Evolutionary conservation across 1,284 basidiomycete genomes (phyloP).

Genomic region (Apiotrichum sp.): DNA sequence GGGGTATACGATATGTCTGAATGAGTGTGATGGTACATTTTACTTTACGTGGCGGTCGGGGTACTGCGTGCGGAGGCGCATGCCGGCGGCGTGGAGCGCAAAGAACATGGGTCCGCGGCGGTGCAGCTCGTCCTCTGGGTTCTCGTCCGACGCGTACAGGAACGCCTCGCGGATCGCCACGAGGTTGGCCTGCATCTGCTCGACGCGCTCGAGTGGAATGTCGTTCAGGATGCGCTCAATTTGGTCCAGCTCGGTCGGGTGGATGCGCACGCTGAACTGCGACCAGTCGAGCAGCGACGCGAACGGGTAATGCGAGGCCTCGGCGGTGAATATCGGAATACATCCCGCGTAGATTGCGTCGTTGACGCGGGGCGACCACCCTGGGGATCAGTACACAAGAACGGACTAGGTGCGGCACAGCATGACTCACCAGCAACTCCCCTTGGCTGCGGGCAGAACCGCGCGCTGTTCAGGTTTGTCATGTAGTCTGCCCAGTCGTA

Average conservation of each 20-base stretch:
- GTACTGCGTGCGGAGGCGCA: conserved; percentile 44
- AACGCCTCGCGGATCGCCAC: conserved; percentile 49
- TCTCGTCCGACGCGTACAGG: conserved; percentile 45
- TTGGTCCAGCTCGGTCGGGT: conserved; percentile 46
- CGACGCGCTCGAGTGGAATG: conserved; percentile 42
- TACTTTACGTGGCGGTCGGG: conserved; percentile 11
- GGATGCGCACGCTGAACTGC: conserved; percentile 47
- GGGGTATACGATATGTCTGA: too few relatives aligned
- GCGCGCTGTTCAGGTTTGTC: conserved; percentile 41
- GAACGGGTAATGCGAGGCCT: conserved; percentile 49
- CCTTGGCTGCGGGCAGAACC: conserved; percentile 49
- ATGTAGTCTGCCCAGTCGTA: conserved; percentile 45
- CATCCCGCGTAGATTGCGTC: conserved; percentile 52
- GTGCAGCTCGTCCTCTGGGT: conserved; percentile 37
- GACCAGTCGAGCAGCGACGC: conserved; percentile 48
- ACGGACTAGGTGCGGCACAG: neutral
- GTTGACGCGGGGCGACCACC: conserved; percentile 48
- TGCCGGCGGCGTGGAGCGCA: conserved; percentile 45
- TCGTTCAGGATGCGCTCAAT: conserved; percentile 45
- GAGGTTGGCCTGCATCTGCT: conserved; percentile 47
- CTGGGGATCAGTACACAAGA: conserved; percentile 9
- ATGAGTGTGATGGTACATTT: too few relatives aligned
- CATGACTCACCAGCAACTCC: conserved; percentile 42
- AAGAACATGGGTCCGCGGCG: conserved; percentile 48
- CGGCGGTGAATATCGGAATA: conserved; percentile 49